Evolutionary conservation across 176 grass and related monocot genomes (phyloP).

Genomic region (Triticum timopheevii): DNA sequence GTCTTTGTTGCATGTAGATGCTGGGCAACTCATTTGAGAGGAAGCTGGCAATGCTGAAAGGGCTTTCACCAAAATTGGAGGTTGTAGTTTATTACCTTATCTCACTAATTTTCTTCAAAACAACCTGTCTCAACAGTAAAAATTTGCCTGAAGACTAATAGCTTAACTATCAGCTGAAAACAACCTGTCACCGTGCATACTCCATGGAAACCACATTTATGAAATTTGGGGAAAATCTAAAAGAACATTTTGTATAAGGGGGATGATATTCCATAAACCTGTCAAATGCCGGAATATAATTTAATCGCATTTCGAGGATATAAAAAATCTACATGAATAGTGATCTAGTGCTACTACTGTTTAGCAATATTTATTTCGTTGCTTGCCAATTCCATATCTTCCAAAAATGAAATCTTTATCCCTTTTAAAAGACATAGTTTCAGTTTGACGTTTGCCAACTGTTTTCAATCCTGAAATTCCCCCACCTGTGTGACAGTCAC

Average conservation of each 20-base stretch:
- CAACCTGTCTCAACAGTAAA: not conserved
- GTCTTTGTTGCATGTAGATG: conserved; percentile 45
- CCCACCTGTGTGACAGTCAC: conserved; percentile 13
- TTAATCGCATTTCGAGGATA: not conserved
- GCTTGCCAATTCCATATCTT: not conserved
- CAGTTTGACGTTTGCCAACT: not conserved
- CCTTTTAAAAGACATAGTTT: not conserved
- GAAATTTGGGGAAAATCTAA: not conserved
- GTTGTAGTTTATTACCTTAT: conserved; percentile 27
- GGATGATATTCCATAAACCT: not conserved
- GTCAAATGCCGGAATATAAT: not conserved
- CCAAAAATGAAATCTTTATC: not conserved
- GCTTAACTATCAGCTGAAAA: not conserved
- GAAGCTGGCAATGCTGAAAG: conserved; percentile 72
- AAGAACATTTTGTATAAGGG: not conserved
- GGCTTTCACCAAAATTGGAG: conserved; percentile 59
- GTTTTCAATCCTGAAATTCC: not conserved
- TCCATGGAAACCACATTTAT: not conserved
- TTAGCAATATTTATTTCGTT: not conserved
- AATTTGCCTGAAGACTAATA: not conserved
- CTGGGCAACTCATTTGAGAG: conserved; percentile 89
- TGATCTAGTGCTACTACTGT: not conserved
- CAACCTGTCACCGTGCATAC: not conserved
- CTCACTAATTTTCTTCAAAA: not conserved
- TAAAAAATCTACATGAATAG: not conserved